phyloP scores from a whole-genome alignment of 768 basidiomycete genomes.

The Wakefieldia striispora region DNA sequence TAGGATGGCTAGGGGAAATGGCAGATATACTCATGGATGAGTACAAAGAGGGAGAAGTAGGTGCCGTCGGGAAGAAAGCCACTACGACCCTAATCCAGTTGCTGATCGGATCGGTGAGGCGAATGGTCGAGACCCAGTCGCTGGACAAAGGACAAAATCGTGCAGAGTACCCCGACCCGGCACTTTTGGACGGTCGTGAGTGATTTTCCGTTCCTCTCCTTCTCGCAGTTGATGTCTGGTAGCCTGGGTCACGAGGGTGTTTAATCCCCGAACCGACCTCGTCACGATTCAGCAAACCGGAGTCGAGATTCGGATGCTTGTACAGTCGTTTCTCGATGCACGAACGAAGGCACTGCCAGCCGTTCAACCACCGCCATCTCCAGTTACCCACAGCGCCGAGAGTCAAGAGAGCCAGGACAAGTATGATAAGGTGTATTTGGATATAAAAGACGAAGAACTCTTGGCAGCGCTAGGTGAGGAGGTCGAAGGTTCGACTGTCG shows the following conservation, averaged over 20 bases:
- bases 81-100: constrained; percentile 45
- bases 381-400: constrained; percentile 30
- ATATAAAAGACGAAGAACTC: constrained; percentile 60
- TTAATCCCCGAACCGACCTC: constrained; percentile 45
- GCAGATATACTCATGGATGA: constrained; percentile 54
- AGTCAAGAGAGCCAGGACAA: constrained; percentile 79
- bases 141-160: constrained; percentile 37
- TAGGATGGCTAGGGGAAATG: constrained; percentile 67
- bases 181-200: constrained; percentile 55
- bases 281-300: constrained; percentile 41
- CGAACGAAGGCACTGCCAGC: constrained; percentile 47
- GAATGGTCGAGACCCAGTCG: constrained; percentile 43
- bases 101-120: constrained; percentile 55
- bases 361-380: constrained; percentile 33
- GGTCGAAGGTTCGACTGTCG: constrained; percentile 17
- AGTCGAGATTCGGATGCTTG: constrained; percentile 53
- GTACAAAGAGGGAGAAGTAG: constrained; percentile 34
- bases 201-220: constrained; percentile 4
- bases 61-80: constrained; percentile 21
- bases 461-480: constrained; percentile 50
- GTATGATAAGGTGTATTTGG: constrained; percentile 57
- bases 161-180: constrained; percentile 59
- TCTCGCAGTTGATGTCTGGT: constrained; percentile 8
- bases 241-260: constrained; percentile 61
- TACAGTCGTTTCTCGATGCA: constrained; percentile 60